Conservation (phyloP, 345 rosid genomes). For the Hibiscus trionum region DNA sequence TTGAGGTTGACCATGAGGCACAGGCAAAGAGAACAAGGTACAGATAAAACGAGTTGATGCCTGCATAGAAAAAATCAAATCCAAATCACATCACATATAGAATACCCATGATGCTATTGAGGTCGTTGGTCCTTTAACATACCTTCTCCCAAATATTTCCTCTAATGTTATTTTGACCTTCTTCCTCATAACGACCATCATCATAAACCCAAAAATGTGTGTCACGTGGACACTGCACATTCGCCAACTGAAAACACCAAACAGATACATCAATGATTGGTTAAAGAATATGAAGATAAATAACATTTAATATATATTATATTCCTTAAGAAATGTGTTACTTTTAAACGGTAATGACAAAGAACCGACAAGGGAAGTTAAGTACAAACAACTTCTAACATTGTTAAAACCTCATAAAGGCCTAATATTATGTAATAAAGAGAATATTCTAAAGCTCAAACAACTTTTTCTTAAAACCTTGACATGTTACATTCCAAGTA, state of each 20-base stretch:
- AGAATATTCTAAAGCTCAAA: no score
- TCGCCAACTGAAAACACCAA: slow-evolving; percentile 49
- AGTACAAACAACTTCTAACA: no score
- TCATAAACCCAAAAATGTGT: slow-evolving; percentile 88
- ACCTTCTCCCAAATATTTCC: slow-evolving; percentile 91
- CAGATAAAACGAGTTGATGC: slow-evolving; percentile 82
- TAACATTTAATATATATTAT: background rate
- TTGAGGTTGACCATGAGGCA: slow-evolving; percentile 64
- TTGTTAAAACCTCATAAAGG: no score
- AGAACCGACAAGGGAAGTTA: background rate
- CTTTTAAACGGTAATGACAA: background rate
- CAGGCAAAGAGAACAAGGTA: slow-evolving; percentile 84
- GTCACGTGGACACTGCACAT: slow-evolving; percentile 71
- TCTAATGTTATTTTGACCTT: slow-evolving; percentile 75
- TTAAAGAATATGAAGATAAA: background rate
- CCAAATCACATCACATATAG: slow-evolving; percentile 15
- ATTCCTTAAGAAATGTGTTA: background rate
- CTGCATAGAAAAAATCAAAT: slow-evolving; percentile 45
- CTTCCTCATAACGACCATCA: slow-evolving; percentile 82
- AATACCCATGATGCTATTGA: slow-evolving; percentile 3
- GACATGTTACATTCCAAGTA: background rate
- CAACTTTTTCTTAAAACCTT: background rate
- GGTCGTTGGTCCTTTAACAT: slow-evolving; percentile 4
- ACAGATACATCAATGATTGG: slow-evolving; percentile 2
- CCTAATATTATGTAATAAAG: no score